phyloP scores from a whole-genome alignment of 139 green algal genomes.

The Coccomyxa sp. region DNA sequence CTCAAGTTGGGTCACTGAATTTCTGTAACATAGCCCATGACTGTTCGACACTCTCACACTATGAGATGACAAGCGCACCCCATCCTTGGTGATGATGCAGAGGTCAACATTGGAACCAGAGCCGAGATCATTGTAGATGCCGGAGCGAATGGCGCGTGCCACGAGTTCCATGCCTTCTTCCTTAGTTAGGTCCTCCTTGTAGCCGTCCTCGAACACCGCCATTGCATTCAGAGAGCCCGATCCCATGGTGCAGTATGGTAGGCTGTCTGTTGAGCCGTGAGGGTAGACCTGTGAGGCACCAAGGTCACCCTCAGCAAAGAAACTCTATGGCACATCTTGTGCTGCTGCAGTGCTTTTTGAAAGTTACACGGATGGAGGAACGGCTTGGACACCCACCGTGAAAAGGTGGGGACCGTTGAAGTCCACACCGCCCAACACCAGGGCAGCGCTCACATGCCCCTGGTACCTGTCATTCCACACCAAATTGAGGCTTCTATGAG shows the following conservation, averaged over 20 bases:
- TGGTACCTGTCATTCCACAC: constrained; percentile 75
- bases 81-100: constrained; percentile 89
- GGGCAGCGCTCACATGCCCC: constrained; percentile 88
- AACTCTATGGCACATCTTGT: neutral
- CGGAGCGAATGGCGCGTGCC: constrained; percentile 60
- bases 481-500: neutral
- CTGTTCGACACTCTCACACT: neutral
- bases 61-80: constrained; percentile 19
- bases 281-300: constrained; percentile 79
- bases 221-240: constrained; percentile 95
- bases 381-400: constrained; percentile 51
- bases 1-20: neutral
- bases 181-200: constrained; percentile 89
- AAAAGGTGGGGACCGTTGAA: constrained; percentile 92
- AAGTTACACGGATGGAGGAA: no score
- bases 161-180: constrained; percentile 86
- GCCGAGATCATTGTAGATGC: constrained; percentile 96
- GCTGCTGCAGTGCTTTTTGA: neutral
- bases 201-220: constrained; percentile 94
- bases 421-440: constrained; percentile 95
- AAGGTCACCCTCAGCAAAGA: neutral
- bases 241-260: constrained; percentile 97
- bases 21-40: neutral
- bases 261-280: constrained; percentile 93
- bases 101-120: constrained; percentile 97